Evolutionary conservation across 179 eudicot species (phyloP).

Genomic region (Beta lomatogona): DNA sequence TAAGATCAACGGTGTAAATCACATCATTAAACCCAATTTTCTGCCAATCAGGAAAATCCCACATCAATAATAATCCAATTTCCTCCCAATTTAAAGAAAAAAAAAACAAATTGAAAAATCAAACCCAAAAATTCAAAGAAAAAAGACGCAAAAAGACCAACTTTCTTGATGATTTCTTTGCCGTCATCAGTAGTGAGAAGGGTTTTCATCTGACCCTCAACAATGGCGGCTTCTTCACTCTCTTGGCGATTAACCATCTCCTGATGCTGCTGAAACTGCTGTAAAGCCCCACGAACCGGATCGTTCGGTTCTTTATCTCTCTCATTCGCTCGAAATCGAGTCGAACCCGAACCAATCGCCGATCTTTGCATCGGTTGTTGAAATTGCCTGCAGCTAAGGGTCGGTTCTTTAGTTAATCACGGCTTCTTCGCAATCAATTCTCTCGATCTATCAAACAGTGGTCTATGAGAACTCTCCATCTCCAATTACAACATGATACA

Average conservation of each 20-base stretch:
- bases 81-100: no score
- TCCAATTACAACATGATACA: conserved; percentile 41
- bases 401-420: conserved; percentile 50
- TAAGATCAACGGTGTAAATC: conserved; percentile 78
- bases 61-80: not conserved
- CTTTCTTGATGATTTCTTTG: conserved; percentile 53
- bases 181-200: conserved; percentile 78
- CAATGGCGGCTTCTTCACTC: no score
- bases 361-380: conserved; percentile 30
- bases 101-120: no score
- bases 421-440: conserved; percentile 69
- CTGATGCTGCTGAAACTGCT: conserved; percentile 53
- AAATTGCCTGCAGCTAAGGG: conserved; percentile 32
- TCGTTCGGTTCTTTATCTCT: conserved; percentile 52
- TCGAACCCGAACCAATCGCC: conserved; percentile 19
- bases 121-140: no score
- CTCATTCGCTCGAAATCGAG: conserved; percentile 39
- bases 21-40: conserved; percentile 91
- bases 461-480: conserved; percentile 84
- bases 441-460: conserved; percentile 61
- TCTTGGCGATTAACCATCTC: conserved; percentile 82
- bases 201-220: conserved; percentile 89
- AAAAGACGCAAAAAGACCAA: conserved; percentile 42
- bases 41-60: conserved; percentile 40
- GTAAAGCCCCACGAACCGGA: conserved; percentile 45